These are phyloP conservation scores for Solanum hybrid DNA, from an alignment of 305 asterid genomes.

Conservation along the genomic window DNA sequence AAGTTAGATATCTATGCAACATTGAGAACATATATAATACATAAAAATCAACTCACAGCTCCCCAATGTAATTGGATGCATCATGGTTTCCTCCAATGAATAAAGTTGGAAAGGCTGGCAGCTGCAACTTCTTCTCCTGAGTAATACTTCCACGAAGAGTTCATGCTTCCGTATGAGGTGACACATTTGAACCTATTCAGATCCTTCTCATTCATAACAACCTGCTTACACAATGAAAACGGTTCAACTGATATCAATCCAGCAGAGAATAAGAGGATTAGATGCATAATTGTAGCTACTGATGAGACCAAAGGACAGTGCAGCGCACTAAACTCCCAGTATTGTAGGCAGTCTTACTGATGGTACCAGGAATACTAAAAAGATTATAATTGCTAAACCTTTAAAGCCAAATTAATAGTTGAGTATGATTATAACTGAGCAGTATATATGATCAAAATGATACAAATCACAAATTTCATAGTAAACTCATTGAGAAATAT, in stretches of 20 bases:
- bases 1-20: neutral
- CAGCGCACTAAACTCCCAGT: neutral
- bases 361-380: too few species aligned
- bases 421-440: neutral
- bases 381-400: neutral
- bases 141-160: neutral
- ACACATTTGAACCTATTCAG: slow-evolving; percentile 57
- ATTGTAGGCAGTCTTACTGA: too few species aligned
- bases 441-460: neutral
- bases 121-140: slow-evolving; percentile 78
- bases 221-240: slow-evolving; percentile 32
- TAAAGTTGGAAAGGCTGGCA: slow-evolving; percentile 50
- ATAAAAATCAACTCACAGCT: slow-evolving; percentile 44
- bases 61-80: slow-evolving; percentile 89
- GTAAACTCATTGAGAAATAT: neutral
- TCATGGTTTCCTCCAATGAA: slow-evolving; percentile 90
- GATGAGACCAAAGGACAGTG: neutral
- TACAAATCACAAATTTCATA: neutral
- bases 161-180: slow-evolving; percentile 25
- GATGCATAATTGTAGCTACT: neutral
- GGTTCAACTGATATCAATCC: neutral
- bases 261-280: neutral
- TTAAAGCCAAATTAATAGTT: neutral
- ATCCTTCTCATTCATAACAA: slow-evolving; percentile 70
- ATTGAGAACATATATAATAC: neutral